Conservation (phyloP, 108 stramenopile genomes). For the Cyclotella cryptica region DNA sequence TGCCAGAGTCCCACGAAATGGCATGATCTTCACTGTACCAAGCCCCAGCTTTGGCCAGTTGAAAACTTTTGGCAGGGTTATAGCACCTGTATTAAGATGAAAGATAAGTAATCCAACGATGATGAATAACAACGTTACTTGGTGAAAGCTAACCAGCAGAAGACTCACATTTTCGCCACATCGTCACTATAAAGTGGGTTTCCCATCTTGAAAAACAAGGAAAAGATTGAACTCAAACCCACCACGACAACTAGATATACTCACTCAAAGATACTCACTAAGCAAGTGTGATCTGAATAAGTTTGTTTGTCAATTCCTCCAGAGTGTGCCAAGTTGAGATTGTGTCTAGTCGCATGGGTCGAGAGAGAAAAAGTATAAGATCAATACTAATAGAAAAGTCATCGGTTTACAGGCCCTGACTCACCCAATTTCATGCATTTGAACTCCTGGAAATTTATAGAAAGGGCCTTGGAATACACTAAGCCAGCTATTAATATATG, state of each 20-base stretch:
- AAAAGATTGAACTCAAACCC: neutral
- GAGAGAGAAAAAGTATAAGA: neutral
- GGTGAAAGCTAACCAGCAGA: neutral
- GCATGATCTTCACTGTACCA: slow-evolving; percentile 20
- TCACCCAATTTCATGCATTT: slow-evolving; percentile 51
- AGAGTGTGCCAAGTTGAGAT: slow-evolving; percentile 32
- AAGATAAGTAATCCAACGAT: neutral
- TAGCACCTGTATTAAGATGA: slow-evolving; percentile 7
- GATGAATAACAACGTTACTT: neutral
- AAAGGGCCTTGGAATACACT: slow-evolving; percentile 34
- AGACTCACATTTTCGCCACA: slow-evolving; percentile 28
- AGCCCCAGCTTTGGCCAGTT: slow-evolving; percentile 20
- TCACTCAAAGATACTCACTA: slow-evolving; percentile 1
- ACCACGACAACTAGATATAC: neutral
- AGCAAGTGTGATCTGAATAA: slow-evolving; percentile 45
- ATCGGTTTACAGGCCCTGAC: neutral
- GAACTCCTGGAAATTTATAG: slow-evolving; percentile 33
- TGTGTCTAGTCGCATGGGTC: neutral
- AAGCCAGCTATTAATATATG: slow-evolving; percentile 40
- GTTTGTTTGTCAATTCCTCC: slow-evolving; percentile 40
- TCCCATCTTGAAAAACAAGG: slow-evolving; percentile 20
- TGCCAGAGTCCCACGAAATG: slow-evolving; percentile 23
- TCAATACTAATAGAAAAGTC: neutral
- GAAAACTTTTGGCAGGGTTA: slow-evolving; percentile 33
- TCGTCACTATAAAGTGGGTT: slow-evolving; percentile 33